These are phyloP conservation scores for Acacia acuminata DNA, from an alignment of 306 rosid genomes.

Conservation along the genomic window DNA sequence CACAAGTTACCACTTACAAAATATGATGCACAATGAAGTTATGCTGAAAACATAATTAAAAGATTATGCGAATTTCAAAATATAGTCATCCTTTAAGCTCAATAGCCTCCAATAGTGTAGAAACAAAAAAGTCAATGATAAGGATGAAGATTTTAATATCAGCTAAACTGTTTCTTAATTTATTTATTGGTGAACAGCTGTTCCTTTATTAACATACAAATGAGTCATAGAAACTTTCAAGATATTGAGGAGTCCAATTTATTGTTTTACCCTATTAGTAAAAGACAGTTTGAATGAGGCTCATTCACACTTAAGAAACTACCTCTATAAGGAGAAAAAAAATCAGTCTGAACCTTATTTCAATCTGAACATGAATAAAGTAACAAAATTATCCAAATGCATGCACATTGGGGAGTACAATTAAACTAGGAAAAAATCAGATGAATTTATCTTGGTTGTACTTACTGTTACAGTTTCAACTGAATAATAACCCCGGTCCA, in stretches of 20 bases:
- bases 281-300: slow-evolving; percentile 9
- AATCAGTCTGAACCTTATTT: background rate
- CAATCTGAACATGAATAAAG: slow-evolving; percentile 21
- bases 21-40: background rate
- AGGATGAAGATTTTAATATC: slow-evolving; percentile 8
- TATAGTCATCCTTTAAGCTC: slow-evolving; percentile 20
- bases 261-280: slow-evolving; percentile 18
- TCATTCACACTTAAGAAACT: slow-evolving; percentile 21
- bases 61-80: background rate
- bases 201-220: slow-evolving; percentile 10
- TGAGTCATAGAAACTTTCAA: background rate
- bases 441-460: slow-evolving; percentile 20
- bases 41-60: background rate
- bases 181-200: background rate
- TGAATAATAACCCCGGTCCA: slow-evolving; percentile 98
- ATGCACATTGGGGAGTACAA: background rate
- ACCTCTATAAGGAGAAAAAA: background rate
- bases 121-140: slow-evolving; percentile 2
- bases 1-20: slow-evolving; percentile 6
- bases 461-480: slow-evolving; percentile 98
- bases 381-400: background rate
- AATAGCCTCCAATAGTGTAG: background rate
- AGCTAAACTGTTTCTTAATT: background rate
- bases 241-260: background rate
- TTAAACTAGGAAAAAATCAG: slow-evolving; percentile 7